Percentiles rank a stretch among this genome's conserved stretches.
Evolutionary conservation across 352 stramenopile species (phyloP).

Genomic region (Globisporangium apiculatum): DNA sequence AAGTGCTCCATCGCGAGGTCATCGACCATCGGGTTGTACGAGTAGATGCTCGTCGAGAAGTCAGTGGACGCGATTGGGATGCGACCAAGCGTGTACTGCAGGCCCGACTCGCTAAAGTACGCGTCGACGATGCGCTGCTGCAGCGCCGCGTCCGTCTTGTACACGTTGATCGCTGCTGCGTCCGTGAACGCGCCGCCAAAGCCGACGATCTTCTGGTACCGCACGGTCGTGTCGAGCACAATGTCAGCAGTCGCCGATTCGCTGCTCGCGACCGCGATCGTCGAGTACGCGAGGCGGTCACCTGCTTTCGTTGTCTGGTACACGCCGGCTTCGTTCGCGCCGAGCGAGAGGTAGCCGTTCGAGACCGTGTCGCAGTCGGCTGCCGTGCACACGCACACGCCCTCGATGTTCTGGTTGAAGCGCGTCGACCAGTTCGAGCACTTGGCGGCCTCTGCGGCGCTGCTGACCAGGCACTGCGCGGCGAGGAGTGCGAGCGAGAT

Average conservation of each 20-base stretch:
- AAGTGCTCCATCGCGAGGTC: conserved; percentile 81
- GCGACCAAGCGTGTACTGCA: conserved; percentile 80
- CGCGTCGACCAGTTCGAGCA: conserved; percentile 28
- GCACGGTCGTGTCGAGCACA: conserved; percentile 37
- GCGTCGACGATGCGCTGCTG: conserved; percentile 69
- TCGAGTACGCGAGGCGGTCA: conserved; percentile 38
- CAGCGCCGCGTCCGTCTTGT: conserved; percentile 40
- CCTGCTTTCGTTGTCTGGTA: conserved; percentile 45
- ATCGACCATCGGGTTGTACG: conserved; percentile 74
- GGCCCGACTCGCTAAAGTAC: conserved; percentile 71
- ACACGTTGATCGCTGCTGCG: conserved; percentile 71
- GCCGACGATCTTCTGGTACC: conserved; percentile 77
- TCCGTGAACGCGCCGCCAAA: conserved; percentile 90
- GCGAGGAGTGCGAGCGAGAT: conserved; percentile 6
- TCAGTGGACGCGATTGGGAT: conserved; percentile 84
- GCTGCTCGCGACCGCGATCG: conserved; percentile 15
- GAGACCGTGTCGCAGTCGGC: conserved; percentile 44
- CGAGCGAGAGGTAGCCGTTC: conserved; percentile 36
- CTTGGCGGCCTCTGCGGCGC: conserved; percentile 3
- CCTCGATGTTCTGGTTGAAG: conserved; percentile 37
- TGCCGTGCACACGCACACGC: conserved; percentile 45
- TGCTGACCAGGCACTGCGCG: conserved; percentile 10
- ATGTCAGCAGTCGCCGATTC: conserved; percentile 24
- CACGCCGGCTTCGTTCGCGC: conserved; percentile 29
- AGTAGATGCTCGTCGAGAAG: conserved; percentile 85